A percentile compares a stretch with the other conserved stretches of the same genome.
Conservation (phyloP, 2,329 filamentous ascomycete genomes). For the Colletotrichum tropicale region DNA sequence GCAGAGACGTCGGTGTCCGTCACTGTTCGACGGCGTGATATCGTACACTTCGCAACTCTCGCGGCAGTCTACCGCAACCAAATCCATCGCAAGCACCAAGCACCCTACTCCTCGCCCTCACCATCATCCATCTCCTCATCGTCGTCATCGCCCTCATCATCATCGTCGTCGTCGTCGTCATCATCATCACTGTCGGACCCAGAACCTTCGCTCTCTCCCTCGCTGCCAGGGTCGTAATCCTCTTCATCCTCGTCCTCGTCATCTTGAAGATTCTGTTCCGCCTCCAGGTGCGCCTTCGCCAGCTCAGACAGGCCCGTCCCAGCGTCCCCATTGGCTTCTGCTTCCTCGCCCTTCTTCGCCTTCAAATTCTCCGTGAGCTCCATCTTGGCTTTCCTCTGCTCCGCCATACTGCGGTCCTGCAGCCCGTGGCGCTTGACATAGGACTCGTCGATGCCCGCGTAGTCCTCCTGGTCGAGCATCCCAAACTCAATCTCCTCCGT, state of each 20-base stretch:
- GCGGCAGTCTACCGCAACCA: not conserved
- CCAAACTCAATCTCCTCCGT: conserved; percentile 69
- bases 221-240: conserved; percentile 68
- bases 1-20: not conserved
- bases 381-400: conserved; percentile 68
- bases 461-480: conserved; percentile 75
- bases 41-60: not conserved
- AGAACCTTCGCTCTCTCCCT: conserved; percentile 63
- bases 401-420: conserved; percentile 72
- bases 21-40: not conserved
- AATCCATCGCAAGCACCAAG: not conserved
- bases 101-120: not conserved
- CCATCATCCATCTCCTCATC: conserved; percentile 14
- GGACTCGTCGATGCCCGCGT: conserved; percentile 64
- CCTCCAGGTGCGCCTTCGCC: conserved; percentile 53
- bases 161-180: conserved; percentile 45
- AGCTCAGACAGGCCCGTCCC: conserved; percentile 51
- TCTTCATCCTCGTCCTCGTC: conserved; percentile 70
- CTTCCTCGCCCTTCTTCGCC: conserved; percentile 46
- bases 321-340: conserved; percentile 32
- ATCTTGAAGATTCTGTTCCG: conserved; percentile 59
- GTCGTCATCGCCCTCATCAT: conserved; percentile 39
- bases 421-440: conserved; percentile 66
- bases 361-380: conserved; percentile 64
- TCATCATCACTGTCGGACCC: conserved; percentile 57